These are phyloP conservation scores for Fomitiporia mediterranea DNA, from an alignment of 1,284 basidiomycete species.

Conservation along the genomic window DNA sequence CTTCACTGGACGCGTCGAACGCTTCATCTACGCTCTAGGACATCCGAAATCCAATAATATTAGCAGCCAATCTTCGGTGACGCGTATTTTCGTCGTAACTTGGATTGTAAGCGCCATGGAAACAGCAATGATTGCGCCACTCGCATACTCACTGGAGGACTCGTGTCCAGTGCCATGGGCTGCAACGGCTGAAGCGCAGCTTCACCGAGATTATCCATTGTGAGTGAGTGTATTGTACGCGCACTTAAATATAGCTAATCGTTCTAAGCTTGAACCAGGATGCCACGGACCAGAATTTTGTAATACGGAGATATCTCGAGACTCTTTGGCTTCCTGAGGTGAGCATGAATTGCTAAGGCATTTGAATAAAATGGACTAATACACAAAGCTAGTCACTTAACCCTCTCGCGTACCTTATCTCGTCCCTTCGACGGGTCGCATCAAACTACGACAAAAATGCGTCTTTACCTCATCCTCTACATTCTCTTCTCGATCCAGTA, in stretches of 20 bases:
- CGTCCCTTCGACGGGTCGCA: conserved; percentile 46
- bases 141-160: conserved; percentile 8
- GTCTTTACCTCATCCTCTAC: conserved; percentile 46
- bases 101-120: no score
- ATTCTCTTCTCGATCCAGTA: conserved; percentile 50
- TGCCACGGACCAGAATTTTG: conserved; percentile 9
- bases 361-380: no score
- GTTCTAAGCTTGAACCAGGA: conserved; percentile 6
- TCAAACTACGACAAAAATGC: conserved; percentile 27
- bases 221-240: not conserved
- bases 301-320: conserved; percentile 49
- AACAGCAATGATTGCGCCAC: not conserved
- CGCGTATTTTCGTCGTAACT: no score
- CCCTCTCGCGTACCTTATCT: conserved; percentile 52
- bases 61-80: no score
- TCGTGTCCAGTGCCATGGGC: conserved; percentile 15
- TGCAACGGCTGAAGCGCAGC: conserved; percentile 5
- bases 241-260: not conserved
- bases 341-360: no score
- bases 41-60: no score
- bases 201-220: conserved; percentile 19
- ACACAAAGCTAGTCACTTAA: conserved; percentile 70
- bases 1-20: no score
- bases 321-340: conserved; percentile 76
- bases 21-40: no score